Evolutionary conservation across 1,139 yeast species (phyloP), one percentile per base, ranked within the genome.

Genomic region (Hyphopichia khmerensis): DNA sequence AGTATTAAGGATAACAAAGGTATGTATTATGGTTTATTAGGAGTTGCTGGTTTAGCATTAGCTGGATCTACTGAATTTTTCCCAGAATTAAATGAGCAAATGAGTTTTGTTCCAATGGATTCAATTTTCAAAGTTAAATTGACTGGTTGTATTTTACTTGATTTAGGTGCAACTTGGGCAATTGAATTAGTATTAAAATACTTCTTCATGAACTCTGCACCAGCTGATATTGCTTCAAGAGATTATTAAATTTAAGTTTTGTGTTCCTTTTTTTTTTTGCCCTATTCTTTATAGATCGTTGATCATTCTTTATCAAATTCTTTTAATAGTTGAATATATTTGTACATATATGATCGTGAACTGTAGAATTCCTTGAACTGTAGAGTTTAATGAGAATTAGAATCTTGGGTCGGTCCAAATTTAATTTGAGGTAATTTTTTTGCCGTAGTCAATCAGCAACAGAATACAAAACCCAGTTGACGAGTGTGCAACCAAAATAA

Each of bases 21-120:
- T 50, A 93, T 93, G 99, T 93, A 86, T 69, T 93, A 88, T 58
- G 99, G 99, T 24, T 76, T 93, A 47, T 63, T 93, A 38, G 96
- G 96, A 51, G 98, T 93, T 54, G 87, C 95, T 31, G 89, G 79
- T 35, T 77, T 93, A 56, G 96, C 98, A 1, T 67, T 93, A 48
- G 79, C 95, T 15, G 96, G 99, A 21, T 84, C 98, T 8, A 90
- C 98, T 24, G 99, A 95, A 64, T 87, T 93, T 59, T 63, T 91
- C 55, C 99, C 99, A 29, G 99, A 95, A 69, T 69, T 95, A 59
- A 93, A 93, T 60, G 93, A 87, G 60, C 88, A 88, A 16, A 82
- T 93, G 83, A 82, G 84, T 61, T 87, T 93, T 62, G 99, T 95
- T 40, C 89, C 90, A 51, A 91, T 93, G 97, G 65, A 72, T 33